Percentiles rank a stretch among this genome's conserved stretches.
phyloP scores from a whole-genome alignment of 257 asterid species.

The Solanum ahanhuiri region DNA sequence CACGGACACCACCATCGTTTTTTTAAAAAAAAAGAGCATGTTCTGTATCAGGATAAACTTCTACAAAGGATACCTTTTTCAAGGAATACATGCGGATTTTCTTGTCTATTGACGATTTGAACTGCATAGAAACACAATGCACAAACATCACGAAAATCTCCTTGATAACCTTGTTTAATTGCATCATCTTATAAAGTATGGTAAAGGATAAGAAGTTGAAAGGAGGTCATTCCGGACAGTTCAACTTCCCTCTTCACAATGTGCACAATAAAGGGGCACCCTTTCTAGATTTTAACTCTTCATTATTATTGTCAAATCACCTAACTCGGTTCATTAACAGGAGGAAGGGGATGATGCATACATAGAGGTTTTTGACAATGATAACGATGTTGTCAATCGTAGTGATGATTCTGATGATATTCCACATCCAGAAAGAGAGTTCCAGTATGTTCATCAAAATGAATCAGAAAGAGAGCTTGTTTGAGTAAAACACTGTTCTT shows the following conservation, averaged over 20 bases:
- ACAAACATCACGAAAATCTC: neutral
- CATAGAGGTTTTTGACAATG: slow-evolving; percentile 24
- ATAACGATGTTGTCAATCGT: slow-evolving; percentile 16
- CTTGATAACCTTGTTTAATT: neutral
- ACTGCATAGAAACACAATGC: neutral
- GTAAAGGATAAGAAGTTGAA: no score
- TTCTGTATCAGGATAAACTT: neutral
- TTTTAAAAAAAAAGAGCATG: neutral
- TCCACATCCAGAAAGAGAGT: slow-evolving; percentile 22
- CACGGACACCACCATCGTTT: neutral
- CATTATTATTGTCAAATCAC: neutral
- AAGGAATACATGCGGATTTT: neutral
- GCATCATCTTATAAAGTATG: neutral
- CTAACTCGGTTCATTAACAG: slow-evolving; percentile 12
- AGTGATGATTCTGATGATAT: slow-evolving; percentile 3
- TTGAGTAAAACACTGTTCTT: slow-evolving; percentile 2
- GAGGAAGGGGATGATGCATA: slow-evolving; percentile 41
- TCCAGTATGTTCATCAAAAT: slow-evolving; percentile 21
- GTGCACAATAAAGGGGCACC: neutral
- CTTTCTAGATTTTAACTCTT: neutral
- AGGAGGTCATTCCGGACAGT: neutral
- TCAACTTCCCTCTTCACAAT: neutral
- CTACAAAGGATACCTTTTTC: neutral
- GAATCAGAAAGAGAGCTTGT: slow-evolving; percentile 31
- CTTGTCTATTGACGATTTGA: neutral